These are phyloP conservation scores for Deinandra increscens DNA, from an alignment of 129 eudicot genomes.

Conservation along the genomic window DNA sequence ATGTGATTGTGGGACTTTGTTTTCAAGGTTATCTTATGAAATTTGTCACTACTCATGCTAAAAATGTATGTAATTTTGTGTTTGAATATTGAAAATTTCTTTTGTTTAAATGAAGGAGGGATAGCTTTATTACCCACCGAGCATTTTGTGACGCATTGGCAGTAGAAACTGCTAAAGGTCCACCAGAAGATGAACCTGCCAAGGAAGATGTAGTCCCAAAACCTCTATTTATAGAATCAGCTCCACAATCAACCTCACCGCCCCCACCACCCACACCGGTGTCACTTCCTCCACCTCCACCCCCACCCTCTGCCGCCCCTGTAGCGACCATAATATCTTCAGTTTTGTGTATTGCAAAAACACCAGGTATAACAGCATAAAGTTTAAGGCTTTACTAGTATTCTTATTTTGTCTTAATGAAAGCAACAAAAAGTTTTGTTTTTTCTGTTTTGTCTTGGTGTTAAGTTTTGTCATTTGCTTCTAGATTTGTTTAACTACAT, in stretches of 20 bases:
- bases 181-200: slow-evolving; percentile 40
- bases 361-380: slow-evolving; percentile 54
- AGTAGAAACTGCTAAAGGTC: slow-evolving; percentile 60
- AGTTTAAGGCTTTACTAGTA: background rate
- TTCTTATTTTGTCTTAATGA: slow-evolving; percentile 23
- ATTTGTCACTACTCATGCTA: background rate
- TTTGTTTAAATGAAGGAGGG: slow-evolving; percentile 62
- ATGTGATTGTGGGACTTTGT: slow-evolving; percentile 94
- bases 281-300: slow-evolving; percentile 27
- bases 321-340: slow-evolving; percentile 40
- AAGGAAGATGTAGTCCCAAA: slow-evolving; percentile 43
- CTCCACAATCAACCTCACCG: slow-evolving; percentile 34
- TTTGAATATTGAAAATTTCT: slow-evolving; percentile 17
- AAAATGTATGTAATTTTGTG: background rate
- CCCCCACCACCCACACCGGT: slow-evolving; percentile 42
- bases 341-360: slow-evolving; percentile 37
- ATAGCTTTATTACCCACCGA: slow-evolving; percentile 91
- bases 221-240: slow-evolving; percentile 36
- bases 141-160: slow-evolving; percentile 94
- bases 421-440: slow-evolving; percentile 29
- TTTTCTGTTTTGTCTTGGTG: slow-evolving; percentile 32
- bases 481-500: slow-evolving; percentile 34
- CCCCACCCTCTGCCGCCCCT: slow-evolving; percentile 34
- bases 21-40: slow-evolving; percentile 57
- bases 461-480: slow-evolving; percentile 51